Evolutionary conservation across 2,329 filamentous ascomycete species (phyloP).

Genomic region (Fusarium udum): DNA sequence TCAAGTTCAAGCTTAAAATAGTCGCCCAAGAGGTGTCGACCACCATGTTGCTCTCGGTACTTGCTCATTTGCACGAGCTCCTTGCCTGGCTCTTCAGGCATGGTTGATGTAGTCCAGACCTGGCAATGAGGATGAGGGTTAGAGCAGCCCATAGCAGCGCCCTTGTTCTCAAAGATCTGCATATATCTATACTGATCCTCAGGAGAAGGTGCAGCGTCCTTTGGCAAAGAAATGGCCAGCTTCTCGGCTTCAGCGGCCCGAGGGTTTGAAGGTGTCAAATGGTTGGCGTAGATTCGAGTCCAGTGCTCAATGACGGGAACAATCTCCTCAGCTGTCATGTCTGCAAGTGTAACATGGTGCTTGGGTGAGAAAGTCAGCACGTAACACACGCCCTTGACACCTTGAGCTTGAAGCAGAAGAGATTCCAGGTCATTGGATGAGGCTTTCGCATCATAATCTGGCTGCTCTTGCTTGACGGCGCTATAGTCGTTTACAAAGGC

Average conservation of each 20-base stretch:
- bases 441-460: conserved; percentile 69
- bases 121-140: conserved; percentile 98
- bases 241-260: conserved; percentile 57
- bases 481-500: conserved; percentile 98
- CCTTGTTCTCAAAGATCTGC: conserved; percentile 99
- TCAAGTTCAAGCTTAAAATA: conserved; percentile 85
- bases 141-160: conserved; percentile 96
- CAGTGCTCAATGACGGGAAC: conserved; percentile 87
- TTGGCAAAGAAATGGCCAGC: conserved; percentile 52
- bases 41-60: conserved; percentile 77
- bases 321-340: conserved; percentile 81
- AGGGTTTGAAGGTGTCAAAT: conserved; percentile 77
- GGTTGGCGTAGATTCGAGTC: conserved; percentile 87
- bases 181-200: conserved; percentile 90
- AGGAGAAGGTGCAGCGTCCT: conserved; percentile 56
- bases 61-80: conserved; percentile 82
- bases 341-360: conserved; percentile 92
- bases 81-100: conserved; percentile 87
- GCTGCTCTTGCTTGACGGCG: conserved; percentile 93
- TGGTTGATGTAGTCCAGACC: conserved; percentile 90
- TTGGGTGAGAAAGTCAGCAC: conserved; percentile 93
- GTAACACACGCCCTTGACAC: conserved; percentile 95
- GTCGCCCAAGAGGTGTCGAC: conserved; percentile 82
- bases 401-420: conserved; percentile 80
- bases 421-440: conserved; percentile 71